Base-by-base conservation (phyloP, 2,329 filamentous ascomycete species). In the Mariannaea elegans region DNA sequence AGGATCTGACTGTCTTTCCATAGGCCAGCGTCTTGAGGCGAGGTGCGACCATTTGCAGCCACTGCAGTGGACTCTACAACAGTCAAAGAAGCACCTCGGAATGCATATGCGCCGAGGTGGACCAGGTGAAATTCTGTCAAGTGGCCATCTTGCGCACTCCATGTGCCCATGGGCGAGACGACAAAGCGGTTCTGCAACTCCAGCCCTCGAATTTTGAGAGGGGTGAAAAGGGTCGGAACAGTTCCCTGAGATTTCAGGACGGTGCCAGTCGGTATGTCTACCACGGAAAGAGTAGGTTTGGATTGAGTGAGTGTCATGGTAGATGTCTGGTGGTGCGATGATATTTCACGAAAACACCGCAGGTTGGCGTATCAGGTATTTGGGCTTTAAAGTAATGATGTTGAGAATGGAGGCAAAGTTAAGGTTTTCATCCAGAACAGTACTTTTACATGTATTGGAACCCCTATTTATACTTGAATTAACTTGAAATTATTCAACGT, bases 1-100 rank as follows among this genome's bases (percentile, higher is more conserved):
- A 84, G 88, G 59, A 93, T 89, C 74, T 97, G 93, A 27, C 84
- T 87, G 75, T 97, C 93, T 63, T 90, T 82, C 93, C 93, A 97
- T 12, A 97, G 77, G 1, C 93, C 92, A 14, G 80, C 76, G 73
- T 94, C 91, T 73, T 94, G 83, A 1, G 92, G 92, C 0, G 91
- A 90, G 79, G 96, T 96, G 51, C 93, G 86, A 23, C 93, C 93
- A 66, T 93, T 87, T 3, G 90, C 77, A 7, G 85, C 80, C 0
- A 96, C 90, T 29, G 87, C 81, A 1, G 91, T 93, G 24, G 92
- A 91, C 79, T 97, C 93, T 55, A 93, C 81, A 57, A 93, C 84
- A 45, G 89, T 79, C n/a, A 96, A 78, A 2, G 87, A 90, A 0
- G 90, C 88, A 13, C 93, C 93, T 51, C 89, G 87, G 61, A 89